Evolutionary conservation across 208 protist species (phyloP).

Genomic region (Crithidia bombi): DNA sequence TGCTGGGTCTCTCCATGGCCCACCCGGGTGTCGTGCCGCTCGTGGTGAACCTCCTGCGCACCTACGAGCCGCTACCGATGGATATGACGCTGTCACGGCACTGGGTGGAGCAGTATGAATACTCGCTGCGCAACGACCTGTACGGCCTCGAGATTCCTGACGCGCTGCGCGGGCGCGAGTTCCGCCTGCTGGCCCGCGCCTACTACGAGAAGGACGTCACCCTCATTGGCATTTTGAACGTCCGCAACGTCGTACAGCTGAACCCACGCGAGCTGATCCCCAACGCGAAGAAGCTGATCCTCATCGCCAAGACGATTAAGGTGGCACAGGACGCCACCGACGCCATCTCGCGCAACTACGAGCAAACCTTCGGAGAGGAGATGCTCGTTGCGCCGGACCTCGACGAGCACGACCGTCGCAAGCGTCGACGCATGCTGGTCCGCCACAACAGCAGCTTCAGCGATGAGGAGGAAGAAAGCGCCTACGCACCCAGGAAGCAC

Average conservation of each 20-base stretch:
- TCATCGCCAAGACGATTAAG: slow-evolving; percentile 69
- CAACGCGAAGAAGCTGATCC: slow-evolving; percentile 63
- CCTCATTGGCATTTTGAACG: slow-evolving; percentile 71
- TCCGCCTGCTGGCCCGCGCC: slow-evolving; percentile 51
- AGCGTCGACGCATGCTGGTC: slow-evolving; percentile 14
- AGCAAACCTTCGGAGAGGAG: slow-evolving; percentile 58
- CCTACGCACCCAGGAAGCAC: slow-evolving; percentile 6
- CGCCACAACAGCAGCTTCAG: slow-evolving; percentile 7
- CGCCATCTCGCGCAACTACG: slow-evolving; percentile 49
- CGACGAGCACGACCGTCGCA: slow-evolving; percentile 36
- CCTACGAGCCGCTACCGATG: slow-evolving; percentile 70
- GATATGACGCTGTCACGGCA: slow-evolving; percentile 52
- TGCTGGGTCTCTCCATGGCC: slow-evolving; percentile 74
- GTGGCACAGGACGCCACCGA: slow-evolving; percentile 48
- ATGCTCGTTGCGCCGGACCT: slow-evolving; percentile 55
- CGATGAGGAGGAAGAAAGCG: slow-evolving; percentile 10
- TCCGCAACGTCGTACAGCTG: slow-evolving; percentile 58
- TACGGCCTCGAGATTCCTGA: slow-evolving; percentile 64
- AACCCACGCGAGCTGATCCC: slow-evolving; percentile 61
- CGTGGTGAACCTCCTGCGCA: slow-evolving; percentile 81
- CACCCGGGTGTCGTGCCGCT: slow-evolving; percentile 78
- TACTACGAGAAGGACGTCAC: slow-evolving; percentile 74
- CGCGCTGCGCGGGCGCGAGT: slow-evolving; percentile 59
- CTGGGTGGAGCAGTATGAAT: slow-evolving; percentile 87
- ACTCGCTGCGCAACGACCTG: slow-evolving; percentile 80